phyloP scores from a whole-genome alignment of 2,329 filamentous ascomycete species.

The Fusarium sp. region DNA sequence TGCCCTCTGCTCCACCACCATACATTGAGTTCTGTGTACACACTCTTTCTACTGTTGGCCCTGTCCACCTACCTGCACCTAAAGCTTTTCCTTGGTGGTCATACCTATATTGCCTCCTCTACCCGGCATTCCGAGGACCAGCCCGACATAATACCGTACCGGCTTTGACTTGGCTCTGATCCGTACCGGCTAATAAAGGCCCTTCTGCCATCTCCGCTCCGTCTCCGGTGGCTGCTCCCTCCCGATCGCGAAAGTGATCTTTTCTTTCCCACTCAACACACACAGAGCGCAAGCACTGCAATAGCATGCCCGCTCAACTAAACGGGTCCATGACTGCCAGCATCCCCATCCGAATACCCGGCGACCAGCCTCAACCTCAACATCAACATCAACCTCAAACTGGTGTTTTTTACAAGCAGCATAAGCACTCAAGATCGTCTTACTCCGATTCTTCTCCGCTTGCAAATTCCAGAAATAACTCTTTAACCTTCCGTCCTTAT shows the following conservation, averaged over 20 bases:
- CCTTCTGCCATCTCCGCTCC: conserved; percentile 32
- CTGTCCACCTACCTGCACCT: conserved; percentile 30
- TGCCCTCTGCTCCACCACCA: conserved; percentile 48
- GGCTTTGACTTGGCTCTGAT: conserved; percentile 26
- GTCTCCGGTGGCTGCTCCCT: conserved; percentile 36
- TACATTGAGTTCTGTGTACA: conserved; percentile 53
- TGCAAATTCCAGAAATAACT: conserved; percentile 66
- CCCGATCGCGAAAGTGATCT: conserved; percentile 36
- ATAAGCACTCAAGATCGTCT: conserved; percentile 71
- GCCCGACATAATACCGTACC: conserved; percentile 42
- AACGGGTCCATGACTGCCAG: conserved; percentile 53
- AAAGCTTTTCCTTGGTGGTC: conserved; percentile 21
- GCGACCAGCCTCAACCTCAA: conserved; percentile 47
- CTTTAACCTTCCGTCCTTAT: conserved; percentile 68
- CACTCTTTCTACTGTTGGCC: conserved; percentile 29
- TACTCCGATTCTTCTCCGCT: conserved; percentile 70
- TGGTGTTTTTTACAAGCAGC: conserved; percentile 56
- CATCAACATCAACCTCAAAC: conserved; percentile 34
- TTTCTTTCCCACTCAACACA: conserved; percentile 27
- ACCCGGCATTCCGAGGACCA: conserved; percentile 40
- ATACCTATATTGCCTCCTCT: conserved; percentile 36
- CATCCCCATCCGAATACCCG: conserved; percentile 53
- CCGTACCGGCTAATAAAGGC: conserved; percentile 40
- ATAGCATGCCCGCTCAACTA: conserved; percentile 55
- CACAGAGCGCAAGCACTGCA: conserved; percentile 37